Conservation (phyloP, 2,329 filamentous ascomycete species). For the Calonectria hawksworthii region DNA sequence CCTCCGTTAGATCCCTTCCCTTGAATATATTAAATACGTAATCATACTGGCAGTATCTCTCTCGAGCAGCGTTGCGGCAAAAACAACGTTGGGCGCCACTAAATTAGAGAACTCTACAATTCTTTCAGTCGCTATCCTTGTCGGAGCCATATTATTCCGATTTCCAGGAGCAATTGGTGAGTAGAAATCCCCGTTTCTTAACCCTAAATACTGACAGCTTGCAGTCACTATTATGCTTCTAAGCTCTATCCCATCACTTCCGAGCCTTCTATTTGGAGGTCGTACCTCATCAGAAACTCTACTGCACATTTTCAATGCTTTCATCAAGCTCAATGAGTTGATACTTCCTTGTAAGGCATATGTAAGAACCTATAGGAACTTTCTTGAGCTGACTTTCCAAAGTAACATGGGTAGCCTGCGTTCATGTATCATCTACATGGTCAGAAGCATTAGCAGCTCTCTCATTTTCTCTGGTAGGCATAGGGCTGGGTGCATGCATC, state of each 20-base stretch:
- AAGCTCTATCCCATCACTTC: neutral
- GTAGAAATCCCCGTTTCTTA: neutral
- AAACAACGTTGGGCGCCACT: neutral
- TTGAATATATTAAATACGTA: neutral
- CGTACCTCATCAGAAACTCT: neutral
- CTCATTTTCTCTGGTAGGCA: neutral
- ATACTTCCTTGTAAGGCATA: neutral
- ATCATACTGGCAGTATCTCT: neutral
- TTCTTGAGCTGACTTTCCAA: neutral
- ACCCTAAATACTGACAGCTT: neutral
- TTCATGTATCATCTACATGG: neutral
- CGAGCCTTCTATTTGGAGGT: neutral
- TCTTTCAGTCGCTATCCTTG: neutral
- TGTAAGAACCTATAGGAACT: neutral
- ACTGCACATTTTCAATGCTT: neutral
- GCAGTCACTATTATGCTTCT: neutral
- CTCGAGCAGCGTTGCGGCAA: neutral
- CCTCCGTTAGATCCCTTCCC: neutral
- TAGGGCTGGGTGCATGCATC: neutral
- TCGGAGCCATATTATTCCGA: neutral
- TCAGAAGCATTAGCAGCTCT: neutral
- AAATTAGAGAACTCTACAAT: neutral
- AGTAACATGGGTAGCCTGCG: neutral
- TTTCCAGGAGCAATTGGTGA: neutral
- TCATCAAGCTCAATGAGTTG: neutral